Conservation (phyloP, 164 flowering plant genomes). For the Umbilicus rupestris region DNA sequence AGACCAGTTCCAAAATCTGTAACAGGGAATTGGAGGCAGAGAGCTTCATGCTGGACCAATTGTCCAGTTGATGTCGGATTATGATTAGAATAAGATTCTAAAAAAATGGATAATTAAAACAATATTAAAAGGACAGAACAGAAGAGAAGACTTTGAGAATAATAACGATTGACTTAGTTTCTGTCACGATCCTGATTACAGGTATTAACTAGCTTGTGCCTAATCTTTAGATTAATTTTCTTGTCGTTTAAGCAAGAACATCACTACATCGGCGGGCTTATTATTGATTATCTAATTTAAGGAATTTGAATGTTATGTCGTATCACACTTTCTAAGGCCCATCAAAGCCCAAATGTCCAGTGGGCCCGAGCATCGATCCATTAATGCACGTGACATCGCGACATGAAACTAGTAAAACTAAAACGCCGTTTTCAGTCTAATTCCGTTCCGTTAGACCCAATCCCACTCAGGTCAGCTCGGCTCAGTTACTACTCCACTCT, state of each 20-base stretch:
- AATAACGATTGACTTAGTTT: background rate
- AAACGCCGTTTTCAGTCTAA: background rate
- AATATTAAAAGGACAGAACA: background rate
- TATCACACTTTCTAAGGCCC: background rate
- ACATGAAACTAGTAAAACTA: background rate
- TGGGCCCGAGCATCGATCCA: background rate
- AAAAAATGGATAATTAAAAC: background rate
- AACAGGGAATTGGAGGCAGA: background rate
- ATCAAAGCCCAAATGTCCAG: background rate
- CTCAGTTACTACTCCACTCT: slow-evolving; percentile 16
- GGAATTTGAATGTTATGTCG: no score
- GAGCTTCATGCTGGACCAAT: background rate
- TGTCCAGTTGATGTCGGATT: slow-evolving; percentile 1
- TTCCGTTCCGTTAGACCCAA: background rate
- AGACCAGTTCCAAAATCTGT: background rate
- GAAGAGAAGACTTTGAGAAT: background rate
- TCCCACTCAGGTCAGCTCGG: slow-evolving; percentile 22
- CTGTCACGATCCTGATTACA: background rate
- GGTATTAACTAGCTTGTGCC: background rate
- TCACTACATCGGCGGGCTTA: no score
- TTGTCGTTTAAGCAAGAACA: no score
- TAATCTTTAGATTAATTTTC: no score
- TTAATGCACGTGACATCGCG: background rate
- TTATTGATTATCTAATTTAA: no score
- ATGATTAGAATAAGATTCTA: background rate